Percentiles rank a stretch among this genome's conserved stretches.
These are phyloP conservation scores for Russula ochroleuca DNA, from an alignment of 768 basidiomycete species.

Conservation along the genomic window DNA sequence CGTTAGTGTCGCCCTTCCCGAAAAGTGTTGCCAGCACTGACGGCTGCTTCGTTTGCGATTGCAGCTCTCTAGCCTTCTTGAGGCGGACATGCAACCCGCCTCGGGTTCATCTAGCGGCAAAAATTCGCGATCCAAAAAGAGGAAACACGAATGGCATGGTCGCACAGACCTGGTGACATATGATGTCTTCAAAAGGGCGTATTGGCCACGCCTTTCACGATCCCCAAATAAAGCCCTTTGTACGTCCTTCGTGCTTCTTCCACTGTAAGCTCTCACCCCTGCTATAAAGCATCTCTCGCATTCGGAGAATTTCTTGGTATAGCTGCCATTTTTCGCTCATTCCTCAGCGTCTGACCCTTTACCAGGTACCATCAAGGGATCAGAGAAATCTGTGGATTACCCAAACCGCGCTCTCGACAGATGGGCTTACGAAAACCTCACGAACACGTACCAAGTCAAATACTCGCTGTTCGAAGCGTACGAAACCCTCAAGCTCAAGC, in stretches of 20 bases:
- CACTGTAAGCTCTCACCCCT: background rate
- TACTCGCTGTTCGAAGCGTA: constrained; percentile 48
- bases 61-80: constrained; percentile 48
- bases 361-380: constrained; percentile 61
- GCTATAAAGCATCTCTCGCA: constrained; percentile 50
- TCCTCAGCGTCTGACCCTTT: background rate
- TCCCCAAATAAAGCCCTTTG: constrained; percentile 49
- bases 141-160: constrained; percentile 3
- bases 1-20: constrained; percentile 35
- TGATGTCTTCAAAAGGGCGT: constrained; percentile 43
- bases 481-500: constrained; percentile 41
- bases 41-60: background rate
- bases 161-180: constrained; percentile 39
- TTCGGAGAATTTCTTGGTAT: constrained; percentile 63
- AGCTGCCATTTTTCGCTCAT: too few relatives aligned
- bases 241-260: constrained; percentile 29
- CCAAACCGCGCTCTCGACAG: constrained; percentile 17
- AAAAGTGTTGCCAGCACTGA: background rate
- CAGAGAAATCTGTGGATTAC: constrained; percentile 44
- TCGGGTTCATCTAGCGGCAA: background rate
- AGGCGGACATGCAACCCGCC: constrained; percentile 39
- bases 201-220: constrained; percentile 60
- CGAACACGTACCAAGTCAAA: background rate
- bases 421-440: constrained; percentile 5
- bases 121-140: constrained; percentile 8